Evolutionary conservation across 108 stramenopile genomes (phyloP).

Genomic region (Chaetoceros tenuissimus): DNA sequence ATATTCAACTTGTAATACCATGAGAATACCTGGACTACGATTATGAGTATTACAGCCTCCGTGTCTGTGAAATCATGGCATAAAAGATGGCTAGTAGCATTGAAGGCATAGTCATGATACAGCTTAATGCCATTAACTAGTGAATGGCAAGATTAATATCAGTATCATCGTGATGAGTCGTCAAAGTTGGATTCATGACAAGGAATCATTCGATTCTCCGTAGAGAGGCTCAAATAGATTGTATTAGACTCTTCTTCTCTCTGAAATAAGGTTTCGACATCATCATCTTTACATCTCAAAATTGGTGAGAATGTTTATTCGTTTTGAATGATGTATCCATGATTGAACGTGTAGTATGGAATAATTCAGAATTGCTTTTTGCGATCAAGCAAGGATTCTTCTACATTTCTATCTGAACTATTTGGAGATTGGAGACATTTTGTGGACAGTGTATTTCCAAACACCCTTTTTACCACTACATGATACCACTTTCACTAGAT

Average conservation of each 20-base stretch:
- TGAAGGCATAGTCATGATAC: conserved; percentile 44
- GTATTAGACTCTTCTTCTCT: too few relatives aligned
- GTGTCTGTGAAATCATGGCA: conserved; percentile 25
- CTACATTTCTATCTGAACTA: too few relatives aligned
- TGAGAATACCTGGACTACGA: conserved; percentile 55
- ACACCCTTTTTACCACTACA: too few relatives aligned
- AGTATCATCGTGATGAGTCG: conserved; percentile 16
- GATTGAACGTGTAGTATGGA: too few relatives aligned
- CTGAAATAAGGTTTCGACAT: conserved; percentile 56
- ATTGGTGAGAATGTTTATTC: conserved; percentile 46
- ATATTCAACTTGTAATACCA: conserved; percentile 62
- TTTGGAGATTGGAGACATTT: too few relatives aligned
- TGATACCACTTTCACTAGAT: too few relatives aligned
- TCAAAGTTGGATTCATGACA: conserved; percentile 40
- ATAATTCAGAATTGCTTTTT: too few relatives aligned
- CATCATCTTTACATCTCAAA: conserved; percentile 62
- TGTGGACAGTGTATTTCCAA: too few relatives aligned
- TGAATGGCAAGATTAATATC: conserved; percentile 31
- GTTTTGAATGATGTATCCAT: too few relatives aligned
- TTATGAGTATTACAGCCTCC: conserved; percentile 30
- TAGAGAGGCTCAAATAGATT: too few relatives aligned
- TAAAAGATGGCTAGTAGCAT: conserved; percentile 20
- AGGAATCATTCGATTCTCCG: too few relatives aligned
- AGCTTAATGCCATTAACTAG: conserved; percentile 37
- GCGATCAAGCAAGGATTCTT: too few relatives aligned